Evolutionary conservation across 495 filamentous ascomycete species (phyloP).

Genomic region (Talaromyces proteolyticus): DNA sequence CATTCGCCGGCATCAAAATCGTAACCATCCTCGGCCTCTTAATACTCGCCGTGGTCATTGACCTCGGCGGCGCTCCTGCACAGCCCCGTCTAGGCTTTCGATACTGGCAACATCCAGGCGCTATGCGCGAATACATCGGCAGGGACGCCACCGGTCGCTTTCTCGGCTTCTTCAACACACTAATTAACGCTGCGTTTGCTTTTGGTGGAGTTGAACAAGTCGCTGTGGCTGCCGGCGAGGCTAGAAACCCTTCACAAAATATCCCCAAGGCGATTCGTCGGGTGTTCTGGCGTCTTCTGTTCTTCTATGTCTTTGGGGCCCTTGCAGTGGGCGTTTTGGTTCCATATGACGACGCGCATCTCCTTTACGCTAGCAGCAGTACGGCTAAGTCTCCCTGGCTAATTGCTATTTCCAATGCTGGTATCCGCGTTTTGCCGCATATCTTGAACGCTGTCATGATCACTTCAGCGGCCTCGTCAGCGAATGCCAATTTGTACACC

Average conservation of each 20-base stretch:
- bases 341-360: too few species aligned
- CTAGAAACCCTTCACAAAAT: conserved; percentile 66
- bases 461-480: too few species aligned
- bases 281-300: conserved; percentile 78
- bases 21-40: conserved; percentile 66
- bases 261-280: conserved; percentile 72
- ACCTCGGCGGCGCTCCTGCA: conserved; percentile 56
- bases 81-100: conserved; percentile 61
- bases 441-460: too few species aligned
- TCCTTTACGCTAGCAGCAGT: too few species aligned
- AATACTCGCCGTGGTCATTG: conserved; percentile 59
- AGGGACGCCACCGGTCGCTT: conserved; percentile 28
- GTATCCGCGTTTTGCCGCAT: too few species aligned
- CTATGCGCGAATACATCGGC: conserved; percentile 45
- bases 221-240: conserved; percentile 72
- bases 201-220: conserved; percentile 60
- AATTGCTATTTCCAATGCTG: too few species aligned
- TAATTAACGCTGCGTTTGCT: conserved; percentile 33
- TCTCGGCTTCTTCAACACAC: conserved; percentile 29
- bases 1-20: conserved; percentile 69
- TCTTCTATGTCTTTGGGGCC: conserved; percentile 66
- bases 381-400: too few species aligned
- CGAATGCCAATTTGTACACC: too few species aligned
- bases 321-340: conserved; percentile 53
- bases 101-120: conserved; percentile 66